Conservation (phyloP, 2,329 filamentous ascomycete genomes). For the Lojkania enalia region DNA sequence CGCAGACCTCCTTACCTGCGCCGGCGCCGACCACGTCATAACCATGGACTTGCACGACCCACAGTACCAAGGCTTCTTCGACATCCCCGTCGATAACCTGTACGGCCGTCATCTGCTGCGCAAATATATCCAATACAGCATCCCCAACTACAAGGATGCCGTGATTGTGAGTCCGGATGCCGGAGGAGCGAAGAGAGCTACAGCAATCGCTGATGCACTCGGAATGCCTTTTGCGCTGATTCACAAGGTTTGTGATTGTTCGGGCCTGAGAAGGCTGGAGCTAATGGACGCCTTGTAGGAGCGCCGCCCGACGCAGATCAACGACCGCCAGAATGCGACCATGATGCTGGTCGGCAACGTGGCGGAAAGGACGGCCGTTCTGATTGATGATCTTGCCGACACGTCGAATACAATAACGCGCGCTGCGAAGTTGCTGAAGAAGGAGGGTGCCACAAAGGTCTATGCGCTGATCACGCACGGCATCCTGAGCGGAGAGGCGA, state of each 20-base stretch:
- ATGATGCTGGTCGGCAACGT: constrained; percentile 97
- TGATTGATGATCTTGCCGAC: constrained; percentile 93
- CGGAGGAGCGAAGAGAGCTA: constrained; percentile 93
- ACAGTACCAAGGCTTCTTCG: constrained; percentile 98
- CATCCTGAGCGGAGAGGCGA: constrained; percentile 91
- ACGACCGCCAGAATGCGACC: constrained; percentile 75
- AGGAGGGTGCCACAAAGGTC: constrained; percentile 83
- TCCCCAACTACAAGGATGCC: constrained; percentile 80
- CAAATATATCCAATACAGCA: constrained; percentile 74
- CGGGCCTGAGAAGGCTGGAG: not conserved
- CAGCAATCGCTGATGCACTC: constrained; percentile 88
- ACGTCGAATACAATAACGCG: constrained; percentile 97
- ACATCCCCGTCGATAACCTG: constrained; percentile 97
- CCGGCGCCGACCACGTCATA: constrained; percentile 94
- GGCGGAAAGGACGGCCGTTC: constrained; percentile 76
- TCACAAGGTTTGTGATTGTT: constrained; percentile 74
- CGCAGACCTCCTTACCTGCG: constrained; percentile 90
- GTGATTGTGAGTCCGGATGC: constrained; percentile 97
- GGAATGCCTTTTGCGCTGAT: constrained; percentile 97
- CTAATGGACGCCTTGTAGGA: constrained; percentile 59
- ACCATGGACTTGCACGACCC: constrained; percentile 92
- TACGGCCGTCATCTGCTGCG: constrained; percentile 78
- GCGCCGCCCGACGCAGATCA: constrained; percentile 84
- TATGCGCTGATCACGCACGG: constrained; percentile 94
- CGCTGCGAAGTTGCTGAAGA: constrained; percentile 94